Base-by-base conservation (phyloP, 2,329 filamentous ascomycete genomes). In the Podosphaera leucotricha region DNA sequence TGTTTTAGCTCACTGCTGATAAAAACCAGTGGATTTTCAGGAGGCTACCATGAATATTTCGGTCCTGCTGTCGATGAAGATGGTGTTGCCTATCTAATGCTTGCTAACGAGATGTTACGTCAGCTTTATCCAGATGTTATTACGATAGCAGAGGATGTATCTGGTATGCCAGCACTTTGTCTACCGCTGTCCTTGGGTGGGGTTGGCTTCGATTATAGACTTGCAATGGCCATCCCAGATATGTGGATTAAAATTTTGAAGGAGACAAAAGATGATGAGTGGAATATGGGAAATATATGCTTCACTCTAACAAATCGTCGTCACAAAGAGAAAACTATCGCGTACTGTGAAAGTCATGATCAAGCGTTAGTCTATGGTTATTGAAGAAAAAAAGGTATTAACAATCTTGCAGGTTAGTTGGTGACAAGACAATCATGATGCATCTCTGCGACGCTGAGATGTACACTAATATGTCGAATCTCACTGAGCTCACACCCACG, bases 191-290 rank as follows among this genome's bases (percentile, higher is more conserved):
- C 80, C 1, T 67, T 94, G 1, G 90, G 90, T 16, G 90, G 90
- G 49, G 75, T 95, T 52, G 90, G 90, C 21, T 98, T 98, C 59
- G 90, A 98, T 63, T 98, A 98, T 62, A 76, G 90, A 52, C 73
- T 98, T 26, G 86, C 86, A 45, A 98, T 98, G 90, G 90, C 90
- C 3, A 77, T 98, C 49, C 90, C 90, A 3, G 90, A 98, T 60
- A 82, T 98, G 75, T 98, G 92, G 75, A 98, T 98, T 69, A 98
- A 98, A 65, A 83, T 92, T 58, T 62, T 95, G 48, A 98, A 98
- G 62, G 90, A 98, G 63, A 76, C 84, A 60, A 71, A 80, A 56
- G 90, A 98, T 55, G 71, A 54, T 41, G 68, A 84, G 49, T 98
- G 90, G 90, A 81, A 95, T 55, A 80, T 98, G 61, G 75, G 72